Percentiles rank a stretch among this genome's conserved stretches.
Evolutionary conservation across 305 asterid genomes (phyloP).

Genomic region (Fraxinus xanthoxyloides): DNA sequence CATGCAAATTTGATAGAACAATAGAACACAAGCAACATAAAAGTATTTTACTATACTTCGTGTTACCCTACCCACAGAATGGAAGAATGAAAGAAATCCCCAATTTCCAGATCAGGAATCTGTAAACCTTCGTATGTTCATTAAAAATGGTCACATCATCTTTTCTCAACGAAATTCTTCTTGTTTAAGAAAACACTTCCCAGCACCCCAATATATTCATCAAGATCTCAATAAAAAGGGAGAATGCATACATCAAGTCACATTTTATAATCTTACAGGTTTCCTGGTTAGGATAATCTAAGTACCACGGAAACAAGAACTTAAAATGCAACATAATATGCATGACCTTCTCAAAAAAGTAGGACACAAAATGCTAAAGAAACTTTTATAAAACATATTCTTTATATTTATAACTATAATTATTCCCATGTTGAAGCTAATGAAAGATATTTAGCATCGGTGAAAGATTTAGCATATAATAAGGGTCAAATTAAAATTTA

Average conservation of each 20-base stretch:
- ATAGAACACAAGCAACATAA: neutral
- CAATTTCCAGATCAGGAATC: neutral
- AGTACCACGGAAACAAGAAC: neutral
- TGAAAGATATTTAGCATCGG: neutral
- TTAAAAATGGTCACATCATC: neutral
- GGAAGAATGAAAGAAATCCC: neutral
- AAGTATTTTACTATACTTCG: neutral
- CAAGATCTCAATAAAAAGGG: neutral
- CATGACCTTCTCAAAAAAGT: neutral
- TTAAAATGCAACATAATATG: neutral
- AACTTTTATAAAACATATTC: neutral
- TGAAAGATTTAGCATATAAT: neutral
- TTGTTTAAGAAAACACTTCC: neutral
- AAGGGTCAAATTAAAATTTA: neutral
- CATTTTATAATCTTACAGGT: neutral
- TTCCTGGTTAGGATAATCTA: neutral
- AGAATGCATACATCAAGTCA: neutral
- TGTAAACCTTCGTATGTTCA: neutral
- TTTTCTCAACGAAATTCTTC: neutral
- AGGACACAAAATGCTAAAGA: neutral
- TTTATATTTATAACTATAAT: neutral
- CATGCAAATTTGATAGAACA: neutral
- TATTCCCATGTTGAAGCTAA: neutral
- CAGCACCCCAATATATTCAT: neutral
- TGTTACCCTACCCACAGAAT: neutral